phyloP scores from a whole-genome alignment of 192 early-diverging fungal species.

The Geranomyces variabilis region DNA sequence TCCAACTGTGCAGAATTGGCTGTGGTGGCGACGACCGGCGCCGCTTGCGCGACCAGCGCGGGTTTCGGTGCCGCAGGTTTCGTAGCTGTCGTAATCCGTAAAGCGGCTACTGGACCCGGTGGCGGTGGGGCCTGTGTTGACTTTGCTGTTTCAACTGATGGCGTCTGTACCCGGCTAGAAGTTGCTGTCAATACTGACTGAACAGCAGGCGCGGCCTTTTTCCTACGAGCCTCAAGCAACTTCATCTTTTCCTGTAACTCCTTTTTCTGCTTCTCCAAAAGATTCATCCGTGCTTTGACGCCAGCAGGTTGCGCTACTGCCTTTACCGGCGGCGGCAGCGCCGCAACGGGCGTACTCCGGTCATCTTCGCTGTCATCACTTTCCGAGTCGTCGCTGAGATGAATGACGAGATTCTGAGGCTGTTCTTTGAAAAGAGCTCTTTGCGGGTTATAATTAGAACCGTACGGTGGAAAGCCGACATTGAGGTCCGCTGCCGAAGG shows the following conservation, averaged over 20 bases:
- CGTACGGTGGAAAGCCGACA: background rate
- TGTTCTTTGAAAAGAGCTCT: conserved; percentile 10
- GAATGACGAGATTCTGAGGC: conserved; percentile 20
- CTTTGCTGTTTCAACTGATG: too few relatives aligned
- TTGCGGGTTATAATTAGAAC: background rate
- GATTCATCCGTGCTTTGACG: background rate
- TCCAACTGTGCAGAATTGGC: background rate
- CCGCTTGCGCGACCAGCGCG: too few relatives aligned
- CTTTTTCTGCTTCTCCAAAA: conserved; percentile 3
- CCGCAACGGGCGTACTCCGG: background rate
- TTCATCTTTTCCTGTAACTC: conserved; percentile 22
- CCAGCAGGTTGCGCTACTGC: too few relatives aligned
- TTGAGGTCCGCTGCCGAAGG: conserved; percentile 22
- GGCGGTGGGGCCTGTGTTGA: too few relatives aligned
- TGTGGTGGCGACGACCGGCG: background rate
- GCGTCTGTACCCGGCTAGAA: too few relatives aligned
- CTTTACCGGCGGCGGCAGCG: background rate
- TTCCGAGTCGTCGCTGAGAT: conserved; percentile 27
- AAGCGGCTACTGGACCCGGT: too few relatives aligned
- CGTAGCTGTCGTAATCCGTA: too few relatives aligned
- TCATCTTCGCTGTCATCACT: background rate
- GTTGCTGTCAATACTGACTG: too few relatives aligned
- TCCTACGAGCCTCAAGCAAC: conserved; percentile 8
- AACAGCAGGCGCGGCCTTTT: background rate
- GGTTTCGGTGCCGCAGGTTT: too few relatives aligned